Percentiles rank a stretch among this genome's conserved stretches.
Conservation (phyloP, 257 asterid species). For the Gardenia jasminoides region DNA sequence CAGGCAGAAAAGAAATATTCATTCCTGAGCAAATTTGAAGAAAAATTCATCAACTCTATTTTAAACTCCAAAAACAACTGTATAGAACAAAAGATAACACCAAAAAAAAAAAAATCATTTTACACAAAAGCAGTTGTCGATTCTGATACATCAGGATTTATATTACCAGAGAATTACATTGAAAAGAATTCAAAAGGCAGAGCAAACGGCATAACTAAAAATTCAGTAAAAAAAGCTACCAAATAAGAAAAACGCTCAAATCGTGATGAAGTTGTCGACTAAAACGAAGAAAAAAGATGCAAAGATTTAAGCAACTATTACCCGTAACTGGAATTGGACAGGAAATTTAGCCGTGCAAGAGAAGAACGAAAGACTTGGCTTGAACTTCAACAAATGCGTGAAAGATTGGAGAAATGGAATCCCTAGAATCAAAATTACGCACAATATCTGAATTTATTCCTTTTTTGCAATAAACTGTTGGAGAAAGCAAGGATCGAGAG, state of each 20-base stretch:
- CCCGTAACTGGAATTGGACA: conserved; percentile 4
- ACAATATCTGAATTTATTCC: not conserved
- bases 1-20: not conserved
- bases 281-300: not conserved
- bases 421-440: conserved; percentile 4
- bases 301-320: not conserved
- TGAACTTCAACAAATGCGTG: conserved; percentile 3
- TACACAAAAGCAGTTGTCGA: not conserved
- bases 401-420: not conserved
- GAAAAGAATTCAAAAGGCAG: not conserved
- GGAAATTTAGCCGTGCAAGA: not conserved
- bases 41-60: not conserved
- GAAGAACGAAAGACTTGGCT: conserved; percentile 7
- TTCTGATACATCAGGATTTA: not conserved
- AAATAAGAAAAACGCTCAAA: not conserved
- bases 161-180: not conserved
- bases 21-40: not conserved
- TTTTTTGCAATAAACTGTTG: no score
- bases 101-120: no score
- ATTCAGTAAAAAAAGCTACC: not conserved
- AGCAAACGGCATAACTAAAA: not conserved
- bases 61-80: not conserved
- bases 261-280: not conserved
- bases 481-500: not conserved
- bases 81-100: not conserved